Percentiles rank a stretch among this genome's conserved stretches.
These are phyloP conservation scores for Sporopachydermia quercuum DNA, from an alignment of 805 yeast genomes.

Conservation along the genomic window DNA sequence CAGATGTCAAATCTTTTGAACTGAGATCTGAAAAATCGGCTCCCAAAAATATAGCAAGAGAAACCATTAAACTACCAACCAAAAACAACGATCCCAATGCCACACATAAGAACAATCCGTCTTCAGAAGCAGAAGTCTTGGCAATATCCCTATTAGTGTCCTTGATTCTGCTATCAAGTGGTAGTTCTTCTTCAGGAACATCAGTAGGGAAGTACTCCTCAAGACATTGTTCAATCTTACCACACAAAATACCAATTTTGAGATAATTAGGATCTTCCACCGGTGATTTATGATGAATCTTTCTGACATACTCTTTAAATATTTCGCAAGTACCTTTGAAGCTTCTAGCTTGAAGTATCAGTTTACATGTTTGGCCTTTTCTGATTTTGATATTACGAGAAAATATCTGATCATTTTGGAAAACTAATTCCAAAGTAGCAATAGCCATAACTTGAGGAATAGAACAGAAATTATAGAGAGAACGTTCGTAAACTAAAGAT, in stretches of 20 bases:
- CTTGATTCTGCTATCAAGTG: not conserved
- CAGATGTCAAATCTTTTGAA: too few species aligned
- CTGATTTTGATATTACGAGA: conserved; percentile 70
- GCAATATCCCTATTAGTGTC: not conserved
- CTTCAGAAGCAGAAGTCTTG: not conserved
- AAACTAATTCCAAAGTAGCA: conserved; percentile 79
- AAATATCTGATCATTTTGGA: conserved; percentile 64
- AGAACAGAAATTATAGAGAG: conserved; percentile 82
- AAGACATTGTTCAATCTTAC: conserved; percentile 77
- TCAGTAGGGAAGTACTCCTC: conserved; percentile 51
- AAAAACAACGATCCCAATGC: not conserved
- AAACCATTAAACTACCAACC: conserved; percentile 1
- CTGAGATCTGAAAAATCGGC: too few species aligned
- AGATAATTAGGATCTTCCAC: conserved; percentile 81
- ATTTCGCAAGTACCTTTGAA: conserved; percentile 63
- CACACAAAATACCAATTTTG: conserved; percentile 71
- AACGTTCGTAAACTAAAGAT: conserved; percentile 62
- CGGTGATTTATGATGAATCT: conserved; percentile 63
- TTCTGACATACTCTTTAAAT: conserved; percentile 58
- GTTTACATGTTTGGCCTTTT: conserved; percentile 69
- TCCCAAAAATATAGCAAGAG: not conserved
- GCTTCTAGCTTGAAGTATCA: conserved; percentile 62
- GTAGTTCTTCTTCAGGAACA: not conserved
- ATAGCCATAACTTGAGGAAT: conserved; percentile 99
- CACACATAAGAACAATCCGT: not conserved